These are phyloP conservation scores for Sclerotinia nivalis DNA, from an alignment of 2,329 filamentous ascomycete genomes.

Conservation along the genomic window DNA sequence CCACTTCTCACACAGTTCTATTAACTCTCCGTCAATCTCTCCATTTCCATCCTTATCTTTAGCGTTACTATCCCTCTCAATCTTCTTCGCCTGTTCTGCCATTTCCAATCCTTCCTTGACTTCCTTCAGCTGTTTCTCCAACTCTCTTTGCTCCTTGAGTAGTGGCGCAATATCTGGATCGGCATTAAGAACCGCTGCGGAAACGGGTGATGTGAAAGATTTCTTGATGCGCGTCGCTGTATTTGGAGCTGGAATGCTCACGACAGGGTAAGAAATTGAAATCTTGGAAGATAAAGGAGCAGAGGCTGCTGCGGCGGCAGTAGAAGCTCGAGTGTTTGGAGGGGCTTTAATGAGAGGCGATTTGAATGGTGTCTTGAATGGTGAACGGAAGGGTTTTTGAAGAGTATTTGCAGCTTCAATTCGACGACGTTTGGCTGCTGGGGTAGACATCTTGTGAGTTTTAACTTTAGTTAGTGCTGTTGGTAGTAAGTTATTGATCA, in stretches of 20 bases:
- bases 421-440: constrained; percentile 62
- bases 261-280: constrained; percentile 10
- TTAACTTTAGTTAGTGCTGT: constrained; percentile 36
- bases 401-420: constrained; percentile 60
- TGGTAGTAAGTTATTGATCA: constrained; percentile 33
- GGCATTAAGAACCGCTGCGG: constrained; percentile 37
- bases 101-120: constrained; percentile 49
- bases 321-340: constrained; percentile 26
- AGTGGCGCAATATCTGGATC: constrained; percentile 41
- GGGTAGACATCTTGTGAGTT: constrained; percentile 47
- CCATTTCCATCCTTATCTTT: constrained; percentile 44
- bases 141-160: constrained; percentile 40
- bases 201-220: constrained; percentile 40
- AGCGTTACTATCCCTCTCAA: constrained; percentile 44
- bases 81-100: constrained; percentile 53
- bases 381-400: constrained; percentile 72
- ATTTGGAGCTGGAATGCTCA: constrained; percentile 19
- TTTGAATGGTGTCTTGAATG: constrained; percentile 53
- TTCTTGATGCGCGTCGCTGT: constrained; percentile 28
- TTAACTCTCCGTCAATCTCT: constrained; percentile 58
- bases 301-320: constrained; percentile 17
- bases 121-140: constrained; percentile 38
- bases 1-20: constrained; percentile 61
- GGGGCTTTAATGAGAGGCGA: constrained; percentile 30
- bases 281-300: constrained; percentile 18